Percentiles rank a stretch among this genome's conserved stretches.
Conservation (phyloP, 2,329 filamentous ascomycete species). For the Xylariaceae sp. region DNA sequence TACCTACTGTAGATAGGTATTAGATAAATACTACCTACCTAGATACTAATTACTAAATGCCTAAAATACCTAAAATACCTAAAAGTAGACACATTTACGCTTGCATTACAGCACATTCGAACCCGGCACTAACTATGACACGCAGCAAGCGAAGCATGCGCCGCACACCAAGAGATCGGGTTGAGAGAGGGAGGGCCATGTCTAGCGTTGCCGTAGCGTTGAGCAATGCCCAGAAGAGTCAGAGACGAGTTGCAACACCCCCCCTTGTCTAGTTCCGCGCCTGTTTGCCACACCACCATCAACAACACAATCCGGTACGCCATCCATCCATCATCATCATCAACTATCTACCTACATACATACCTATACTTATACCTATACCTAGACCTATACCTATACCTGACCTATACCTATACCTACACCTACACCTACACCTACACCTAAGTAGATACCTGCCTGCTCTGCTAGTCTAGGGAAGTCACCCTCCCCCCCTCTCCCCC, state of each 20-base stretch:
- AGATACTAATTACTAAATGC: too few species aligned
- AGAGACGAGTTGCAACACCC: not conserved
- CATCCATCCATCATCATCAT: slow-evolving; percentile 10
- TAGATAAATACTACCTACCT: too few species aligned
- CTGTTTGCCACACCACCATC: slow-evolving; percentile 27
- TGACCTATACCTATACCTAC: too few species aligned
- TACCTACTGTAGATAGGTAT: too few species aligned
- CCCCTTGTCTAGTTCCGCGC: slow-evolving; percentile 29
- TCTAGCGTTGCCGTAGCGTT: slow-evolving; percentile 21
- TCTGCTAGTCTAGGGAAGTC: too few species aligned
- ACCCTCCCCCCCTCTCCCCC: too few species aligned
- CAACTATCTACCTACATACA: too few species aligned
- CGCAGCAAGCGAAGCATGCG: slow-evolving; percentile 9
- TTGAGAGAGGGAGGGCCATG: slow-evolving; percentile 13
- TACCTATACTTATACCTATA: too few species aligned
- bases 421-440: too few species aligned
- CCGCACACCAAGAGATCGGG: slow-evolving; percentile 13
- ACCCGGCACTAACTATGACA: not conserved
- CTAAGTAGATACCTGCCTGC: too few species aligned
- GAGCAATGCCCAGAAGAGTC: not conserved
- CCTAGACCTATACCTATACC: too few species aligned
- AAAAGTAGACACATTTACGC: not conserved
- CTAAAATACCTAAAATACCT: too few species aligned
- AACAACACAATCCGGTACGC: slow-evolving; percentile 3
- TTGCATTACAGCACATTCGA: slow-evolving; percentile 9